These are phyloP conservation scores for Plenodomus biglobosus DNA, from an alignment of 2,329 filamentous ascomycete genomes.

Conservation along the genomic window DNA sequence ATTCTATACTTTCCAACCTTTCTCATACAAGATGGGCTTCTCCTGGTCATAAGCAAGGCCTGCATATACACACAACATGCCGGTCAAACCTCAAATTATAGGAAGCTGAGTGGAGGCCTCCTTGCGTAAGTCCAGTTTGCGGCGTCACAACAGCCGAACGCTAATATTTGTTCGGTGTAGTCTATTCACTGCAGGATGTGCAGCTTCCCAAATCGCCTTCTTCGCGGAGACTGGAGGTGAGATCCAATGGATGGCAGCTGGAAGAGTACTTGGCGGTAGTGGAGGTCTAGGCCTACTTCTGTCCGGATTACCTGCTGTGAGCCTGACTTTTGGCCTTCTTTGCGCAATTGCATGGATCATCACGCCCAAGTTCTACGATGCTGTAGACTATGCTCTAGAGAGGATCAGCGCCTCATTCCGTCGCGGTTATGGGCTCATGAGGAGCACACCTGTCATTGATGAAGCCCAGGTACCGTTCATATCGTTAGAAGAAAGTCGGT, in stretches of 20 bases:
- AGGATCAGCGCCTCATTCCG: conserved; percentile 7
- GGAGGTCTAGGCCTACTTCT: conserved; percentile 16
- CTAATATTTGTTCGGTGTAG: conserved; percentile 5
- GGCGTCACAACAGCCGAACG: background rate
- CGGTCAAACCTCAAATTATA: conserved; percentile 7
- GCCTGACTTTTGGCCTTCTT: conserved; percentile 8
- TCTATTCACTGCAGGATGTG: conserved; percentile 14
- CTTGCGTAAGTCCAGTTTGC: conserved; percentile 12
- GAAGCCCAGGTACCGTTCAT: conserved; percentile 13
- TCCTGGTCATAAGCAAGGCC: conserved; percentile 17
- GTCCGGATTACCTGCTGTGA: conserved; percentile 14
- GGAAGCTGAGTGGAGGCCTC: conserved; percentile 5
- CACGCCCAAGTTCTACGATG: conserved; percentile 13
- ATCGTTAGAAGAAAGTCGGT: conserved; percentile 9
- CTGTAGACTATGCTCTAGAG: conserved; percentile 7
- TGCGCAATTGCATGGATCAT: conserved; percentile 11
- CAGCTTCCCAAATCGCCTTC: conserved; percentile 19
- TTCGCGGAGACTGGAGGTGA: conserved; percentile 19
- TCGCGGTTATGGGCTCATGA: conserved; percentile 5
- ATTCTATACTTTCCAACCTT: conserved; percentile 20
- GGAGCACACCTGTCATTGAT: conserved; percentile 1
- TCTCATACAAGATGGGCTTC: conserved; percentile 14
- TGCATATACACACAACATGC: conserved; percentile 15
- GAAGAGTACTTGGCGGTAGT: conserved; percentile 16
- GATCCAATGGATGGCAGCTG: conserved; percentile 23